These are phyloP conservation scores for Heliocybe sulcata DNA, from an alignment of 1,284 basidiomycete genomes.

Conservation along the genomic window DNA sequence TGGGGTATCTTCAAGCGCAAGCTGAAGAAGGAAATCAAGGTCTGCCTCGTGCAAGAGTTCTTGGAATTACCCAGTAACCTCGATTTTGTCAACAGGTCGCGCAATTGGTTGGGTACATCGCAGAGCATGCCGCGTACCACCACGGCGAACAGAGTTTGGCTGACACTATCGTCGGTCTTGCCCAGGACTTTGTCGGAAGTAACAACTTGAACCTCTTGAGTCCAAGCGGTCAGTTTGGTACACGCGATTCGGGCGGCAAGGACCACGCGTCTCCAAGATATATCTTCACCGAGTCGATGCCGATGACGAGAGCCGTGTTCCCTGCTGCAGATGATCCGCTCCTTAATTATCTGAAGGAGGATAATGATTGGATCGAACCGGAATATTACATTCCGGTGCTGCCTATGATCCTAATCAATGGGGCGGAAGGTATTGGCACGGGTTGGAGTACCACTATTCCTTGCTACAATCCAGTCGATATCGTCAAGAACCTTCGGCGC, in stretches of 20 bases:
- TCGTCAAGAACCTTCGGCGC: constrained; percentile 83
- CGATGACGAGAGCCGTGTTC: constrained; percentile 78
- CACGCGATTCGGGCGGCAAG: constrained; percentile 85
- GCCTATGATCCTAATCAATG: constrained; percentile 90
- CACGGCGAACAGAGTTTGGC: constrained; percentile 90
- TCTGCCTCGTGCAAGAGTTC: constrained; percentile 15
- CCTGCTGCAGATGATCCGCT: constrained; percentile 83
- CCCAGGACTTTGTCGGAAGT: constrained; percentile 92
- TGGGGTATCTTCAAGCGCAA: constrained; percentile 96
- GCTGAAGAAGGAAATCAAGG: constrained; percentile 89
- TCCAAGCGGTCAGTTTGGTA: constrained; percentile 97
- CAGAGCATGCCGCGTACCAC: constrained; percentile 93
- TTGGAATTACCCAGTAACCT: neutral
- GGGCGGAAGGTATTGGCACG: constrained; percentile 97
- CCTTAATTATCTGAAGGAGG: constrained; percentile 82
- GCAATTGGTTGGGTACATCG: constrained; percentile 92
- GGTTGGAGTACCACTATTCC: constrained; percentile 97
- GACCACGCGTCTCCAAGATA: constrained; percentile 97
- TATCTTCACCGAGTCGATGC: constrained; percentile 84
- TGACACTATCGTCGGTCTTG: constrained; percentile 89
- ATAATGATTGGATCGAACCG: constrained; percentile 87
- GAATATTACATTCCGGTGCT: constrained; percentile 92
- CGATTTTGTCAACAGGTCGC: constrained; percentile 50
- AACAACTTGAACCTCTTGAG: constrained; percentile 92
- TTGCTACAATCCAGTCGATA: constrained; percentile 89